Evolutionary conservation across 192 early-diverging fungal genomes (phyloP), one percentile per base, ranked within the genome.

Genomic region (Coemansia sp.): DNA sequence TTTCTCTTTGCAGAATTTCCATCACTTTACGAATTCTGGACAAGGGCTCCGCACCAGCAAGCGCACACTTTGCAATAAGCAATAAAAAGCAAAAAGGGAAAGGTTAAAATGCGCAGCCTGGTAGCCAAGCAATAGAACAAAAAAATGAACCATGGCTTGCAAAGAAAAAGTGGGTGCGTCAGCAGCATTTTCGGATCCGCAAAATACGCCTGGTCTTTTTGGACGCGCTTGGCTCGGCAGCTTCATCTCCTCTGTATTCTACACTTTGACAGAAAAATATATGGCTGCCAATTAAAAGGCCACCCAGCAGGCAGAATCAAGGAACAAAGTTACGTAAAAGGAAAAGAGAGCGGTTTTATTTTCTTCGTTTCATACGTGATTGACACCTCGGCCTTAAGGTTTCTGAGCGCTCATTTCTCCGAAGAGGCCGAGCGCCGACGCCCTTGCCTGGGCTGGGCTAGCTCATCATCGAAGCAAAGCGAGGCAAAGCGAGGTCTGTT

Each of bases 381-480:
- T 8, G 28, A 35, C 55, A 41, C 3, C 55, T 56, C 28, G 55
- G 55, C 1, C 55, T 56, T 15, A 57, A 35, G 11, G 5, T 3
- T 57, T 35, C 35, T 57, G 18, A 15, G 45, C 45, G n/a, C 22
- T 8, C 55, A 57, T 57, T 57, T 57, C 55, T 57, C 55, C 55
- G 55, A 57, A 57, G 55, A 8, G 38, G 60, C 36, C 37, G 37
- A 20, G 35, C 12, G 7, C 60, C 33, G 17, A 39, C 7, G 43
- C 8, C 28, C 7, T 56, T 52, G 12, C 12, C 56, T 5, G 56
- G 28, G 6, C 34, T 15, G 22, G 22, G 20, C 56, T 58, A 32
- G 2, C 51, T 28, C 22, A 1, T 28, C 22, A 28, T 28, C 22
- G 1, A 28, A 28, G 22, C 22, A 28, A 28, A 28, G 22, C 22